Evolutionary conservation across 1,284 basidiomycete genomes (phyloP), one percentile per base, ranked within the genome.

Genomic region (Ganoderma sinense): DNA sequence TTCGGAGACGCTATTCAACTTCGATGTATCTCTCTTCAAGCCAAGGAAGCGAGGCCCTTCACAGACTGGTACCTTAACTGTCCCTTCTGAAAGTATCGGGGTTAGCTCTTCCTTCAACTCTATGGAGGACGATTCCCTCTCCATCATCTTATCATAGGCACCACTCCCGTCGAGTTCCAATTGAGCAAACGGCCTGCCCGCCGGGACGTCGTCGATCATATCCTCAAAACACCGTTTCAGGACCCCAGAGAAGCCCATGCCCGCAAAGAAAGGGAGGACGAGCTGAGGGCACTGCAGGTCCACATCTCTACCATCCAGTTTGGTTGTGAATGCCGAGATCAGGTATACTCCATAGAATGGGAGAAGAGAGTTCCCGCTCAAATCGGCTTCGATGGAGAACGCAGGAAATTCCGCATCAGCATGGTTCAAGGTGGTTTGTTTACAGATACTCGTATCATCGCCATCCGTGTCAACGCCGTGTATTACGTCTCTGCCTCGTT

Each of bases 261-360:
- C 8, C 71, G 69, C 36, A 75, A 78, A 55, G 72, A 73, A n/a
- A 79, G 77, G 8, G 73, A 77, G 8, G 60, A 68, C 2, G 70
- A 80, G 18, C 77, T 87, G 6, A 73, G 77, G 29, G 66, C 72
- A 3, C 73, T 76, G 23, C 56, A 66, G 14, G 77, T 86, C 14
- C 68, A 67, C 2, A 69, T 89, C 59, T 71, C 68, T 5, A 76
- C 80, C 2, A 74, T 91, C 33, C 82, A 84, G 67, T 82, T 90
- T 72, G 88, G 89, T 14, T 88, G 87, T 86, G 80, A 84, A 69
- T 89, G 87, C 71, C 82, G 85, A 40, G 88, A 89, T 74, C 76
- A 80, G 16, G 82, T 84, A 0, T 87, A 88, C 71, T 91, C 89
- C 7, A 78, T 87, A 61, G 89, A 91, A 78, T 87, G 85, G 82